phyloP scores from a whole-genome alignment of 2,329 filamentous ascomycete species.

The Curvularia verruculosa region DNA sequence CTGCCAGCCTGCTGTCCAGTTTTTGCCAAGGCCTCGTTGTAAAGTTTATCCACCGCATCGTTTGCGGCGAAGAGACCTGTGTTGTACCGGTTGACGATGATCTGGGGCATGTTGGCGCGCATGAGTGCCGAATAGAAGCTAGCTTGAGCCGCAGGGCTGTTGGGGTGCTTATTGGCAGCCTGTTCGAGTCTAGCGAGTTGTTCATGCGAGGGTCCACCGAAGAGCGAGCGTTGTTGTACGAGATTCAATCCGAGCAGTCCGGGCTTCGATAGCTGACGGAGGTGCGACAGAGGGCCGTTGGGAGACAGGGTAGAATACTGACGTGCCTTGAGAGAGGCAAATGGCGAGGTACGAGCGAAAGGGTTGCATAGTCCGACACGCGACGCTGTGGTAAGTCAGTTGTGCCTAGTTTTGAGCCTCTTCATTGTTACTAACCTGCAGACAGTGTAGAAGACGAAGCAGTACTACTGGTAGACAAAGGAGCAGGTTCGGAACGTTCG shows the following conservation, averaged over 20 bases:
- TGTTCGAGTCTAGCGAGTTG: conserved; percentile 86
- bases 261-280: conserved; percentile 38
- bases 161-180: conserved; percentile 89
- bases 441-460: conserved; percentile 23
- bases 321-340: conserved; percentile 32
- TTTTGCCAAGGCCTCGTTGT: conserved; percentile 73
- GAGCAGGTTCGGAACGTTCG: conserved; percentile 12
- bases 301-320: conserved; percentile 51
- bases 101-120: conserved; percentile 90
- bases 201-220: conserved; percentile 57
- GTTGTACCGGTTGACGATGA: conserved; percentile 88
- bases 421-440: conserved; percentile 27
- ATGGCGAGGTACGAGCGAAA: conserved; percentile 38
- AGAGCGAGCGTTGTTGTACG: conserved; percentile 53
- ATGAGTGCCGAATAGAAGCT: conserved; percentile 92
- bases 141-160: conserved; percentile 85
- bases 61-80: conserved; percentile 85
- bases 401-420: not conserved
- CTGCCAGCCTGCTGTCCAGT: conserved; percentile 57
- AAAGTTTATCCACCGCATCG: conserved; percentile 75
- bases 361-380: conserved; percentile 46
- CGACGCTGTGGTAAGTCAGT: conserved; percentile 33
- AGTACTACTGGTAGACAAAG: conserved; percentile 18
- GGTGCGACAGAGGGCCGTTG: conserved; percentile 40
- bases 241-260: conserved; percentile 48